A percentile compares a stretch with the other conserved stretches of the same genome.
These are phyloP conservation scores for Lachancea sp. DNA, from an alignment of 805 yeast genomes.

Conservation along the genomic window DNA sequence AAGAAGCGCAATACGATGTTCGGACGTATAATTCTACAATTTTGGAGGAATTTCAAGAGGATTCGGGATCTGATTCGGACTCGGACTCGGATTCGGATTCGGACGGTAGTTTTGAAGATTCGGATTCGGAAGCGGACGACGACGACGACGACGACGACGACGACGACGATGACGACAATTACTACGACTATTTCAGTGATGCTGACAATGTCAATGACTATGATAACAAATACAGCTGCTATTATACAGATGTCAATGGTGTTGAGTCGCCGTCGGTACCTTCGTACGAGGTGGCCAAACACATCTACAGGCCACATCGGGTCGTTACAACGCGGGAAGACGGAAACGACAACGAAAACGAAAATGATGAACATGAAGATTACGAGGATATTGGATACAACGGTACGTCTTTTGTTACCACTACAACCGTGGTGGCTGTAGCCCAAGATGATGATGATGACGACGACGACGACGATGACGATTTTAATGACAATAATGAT, in stretches of 20 bases:
- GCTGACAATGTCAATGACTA: too few relatives aligned
- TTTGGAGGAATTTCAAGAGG: conserved; percentile 3
- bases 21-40: conserved; percentile 7
- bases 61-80: conserved; percentile 2
- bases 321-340: conserved; percentile 4
- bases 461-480: conserved; percentile 10
- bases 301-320: conserved; percentile 1
- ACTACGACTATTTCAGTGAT: too few relatives aligned
- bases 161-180: too few relatives aligned
- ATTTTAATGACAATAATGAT: too few relatives aligned
- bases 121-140: background rate
- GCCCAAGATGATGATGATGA: conserved; percentile 8
- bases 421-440: too few relatives aligned
- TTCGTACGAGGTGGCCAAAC: conserved; percentile 3
- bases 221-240: too few relatives aligned
- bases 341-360: conserved; percentile 9
- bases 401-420: too few relatives aligned
- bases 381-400: too few relatives aligned
- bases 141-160: background rate
- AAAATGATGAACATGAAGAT: conserved; percentile 8
- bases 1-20: conserved; percentile 10
- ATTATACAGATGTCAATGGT: background rate
- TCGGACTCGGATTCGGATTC: conserved; percentile 4
- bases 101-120: background rate
- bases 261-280: background rate